Conservation (phyloP, 331 rosid species). For the Erythrophleum ivorense region DNA sequence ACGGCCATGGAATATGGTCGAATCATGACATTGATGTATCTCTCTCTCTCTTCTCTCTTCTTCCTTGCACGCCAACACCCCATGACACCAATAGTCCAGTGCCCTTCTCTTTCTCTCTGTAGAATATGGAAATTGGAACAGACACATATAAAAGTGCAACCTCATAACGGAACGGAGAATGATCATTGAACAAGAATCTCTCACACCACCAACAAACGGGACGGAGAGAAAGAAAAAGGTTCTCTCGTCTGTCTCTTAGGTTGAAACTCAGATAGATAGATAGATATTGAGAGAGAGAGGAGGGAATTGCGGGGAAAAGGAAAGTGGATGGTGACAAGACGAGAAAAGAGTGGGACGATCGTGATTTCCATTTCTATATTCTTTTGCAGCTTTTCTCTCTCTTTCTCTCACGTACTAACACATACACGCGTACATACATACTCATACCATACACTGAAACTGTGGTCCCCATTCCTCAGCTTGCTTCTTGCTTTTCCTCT, state of each 20-base stretch:
- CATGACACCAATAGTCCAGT: not conserved
- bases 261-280: not conserved
- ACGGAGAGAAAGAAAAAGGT: constrained; percentile 37
- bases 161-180: constrained; percentile 1
- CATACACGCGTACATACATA: not conserved
- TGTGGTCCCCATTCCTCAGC: constrained; percentile 52
- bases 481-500: constrained; percentile 46
- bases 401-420: constrained; percentile 13
- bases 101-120: not conserved
- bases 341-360: constrained; percentile 69
- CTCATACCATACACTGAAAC: constrained; percentile 33
- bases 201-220: constrained; percentile 31
- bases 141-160: not conserved
- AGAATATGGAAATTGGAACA: too few species aligned
- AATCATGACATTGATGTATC: not conserved
- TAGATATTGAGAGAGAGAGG: constrained; percentile 43
- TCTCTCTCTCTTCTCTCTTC: not conserved
- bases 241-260: constrained; percentile 14
- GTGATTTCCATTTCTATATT: constrained; percentile 88
- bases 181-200: not conserved
- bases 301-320: constrained; percentile 84
- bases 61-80: constrained; percentile 33
- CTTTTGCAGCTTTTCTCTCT: constrained; percentile 76
- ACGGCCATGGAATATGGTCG: not conserved
- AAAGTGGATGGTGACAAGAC: constrained; percentile 70